Conservation (phyloP, 305 asterid species). For the Solanum hybrid region DNA sequence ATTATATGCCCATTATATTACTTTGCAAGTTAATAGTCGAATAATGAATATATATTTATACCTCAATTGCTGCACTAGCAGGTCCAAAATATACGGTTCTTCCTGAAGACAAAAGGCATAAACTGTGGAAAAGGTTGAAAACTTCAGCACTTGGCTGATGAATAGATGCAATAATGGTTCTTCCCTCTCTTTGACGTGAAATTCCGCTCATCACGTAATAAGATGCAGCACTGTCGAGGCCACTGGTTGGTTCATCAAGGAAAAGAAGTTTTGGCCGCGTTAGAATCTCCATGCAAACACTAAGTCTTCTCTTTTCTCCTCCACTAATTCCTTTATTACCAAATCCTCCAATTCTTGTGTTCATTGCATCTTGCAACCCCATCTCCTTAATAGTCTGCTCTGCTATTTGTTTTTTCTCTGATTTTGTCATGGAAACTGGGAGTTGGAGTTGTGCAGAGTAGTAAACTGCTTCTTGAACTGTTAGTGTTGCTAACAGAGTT, state of each 20-base stretch:
- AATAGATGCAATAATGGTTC: conserved; percentile 15
- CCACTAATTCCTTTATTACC: conserved; percentile 22
- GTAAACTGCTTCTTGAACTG: conserved; percentile 18
- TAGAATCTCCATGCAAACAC: conserved; percentile 19
- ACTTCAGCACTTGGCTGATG: conserved; percentile 18
- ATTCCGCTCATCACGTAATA: conserved; percentile 6
- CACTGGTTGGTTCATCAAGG: conserved; percentile 22
- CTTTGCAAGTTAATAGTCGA: not conserved
- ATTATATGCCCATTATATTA: not conserved
- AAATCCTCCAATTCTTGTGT: conserved; percentile 18
- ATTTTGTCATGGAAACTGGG: conserved; percentile 5
- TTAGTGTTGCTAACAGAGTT: conserved; percentile 13
- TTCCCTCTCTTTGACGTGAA: conserved; percentile 4
- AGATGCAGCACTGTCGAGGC: conserved; percentile 18
- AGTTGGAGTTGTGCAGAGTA: conserved; percentile 22
- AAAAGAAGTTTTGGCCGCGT: conserved; percentile 16
- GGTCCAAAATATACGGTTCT: conserved; percentile 12
- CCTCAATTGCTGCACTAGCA: conserved; percentile 11
- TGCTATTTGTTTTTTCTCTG: conserved; percentile 6
- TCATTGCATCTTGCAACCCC: conserved; percentile 21
- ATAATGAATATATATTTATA: not conserved
- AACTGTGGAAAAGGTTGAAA: conserved; percentile 7
- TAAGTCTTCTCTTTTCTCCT: conserved; percentile 22
- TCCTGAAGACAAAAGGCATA: conserved; percentile 11
- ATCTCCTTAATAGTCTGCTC: conserved; percentile 14